Percentiles rank a stretch among this genome's conserved stretches.
Evolutionary conservation across 2,329 filamentous ascomycete genomes (phyloP).

Genomic region (Onygenales sp.): DNA sequence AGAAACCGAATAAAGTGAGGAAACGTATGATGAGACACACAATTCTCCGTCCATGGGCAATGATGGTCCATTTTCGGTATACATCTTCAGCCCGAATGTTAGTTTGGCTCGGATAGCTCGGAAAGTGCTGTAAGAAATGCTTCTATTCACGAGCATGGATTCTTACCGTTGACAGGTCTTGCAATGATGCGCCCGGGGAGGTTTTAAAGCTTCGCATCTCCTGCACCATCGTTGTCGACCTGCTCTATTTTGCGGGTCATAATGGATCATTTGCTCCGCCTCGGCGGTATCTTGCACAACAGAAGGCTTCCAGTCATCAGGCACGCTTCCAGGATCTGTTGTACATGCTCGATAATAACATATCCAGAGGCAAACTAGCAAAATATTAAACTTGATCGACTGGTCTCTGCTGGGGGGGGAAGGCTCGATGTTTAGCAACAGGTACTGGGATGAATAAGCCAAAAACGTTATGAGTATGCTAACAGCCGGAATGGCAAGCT

Average conservation of each 20-base stretch:
- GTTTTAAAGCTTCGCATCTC: conserved; percentile 52
- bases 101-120: conserved; percentile 8
- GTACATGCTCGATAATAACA: conserved; percentile 51
- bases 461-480: conserved; percentile 49
- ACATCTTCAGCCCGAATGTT: conserved; percentile 33
- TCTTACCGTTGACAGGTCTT: conserved; percentile 50
- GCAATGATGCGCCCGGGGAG: conserved; percentile 56
- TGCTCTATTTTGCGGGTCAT: not conserved
- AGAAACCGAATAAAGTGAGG: conserved; percentile 58
- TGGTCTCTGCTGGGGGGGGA: conserved; percentile 41
- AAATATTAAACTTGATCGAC: conserved; percentile 44
- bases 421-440: conserved; percentile 47
- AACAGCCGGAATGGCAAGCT: conserved; percentile 46
- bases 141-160: not conserved
- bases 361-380: conserved; percentile 47
- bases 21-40: conserved; percentile 56
- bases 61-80: conserved; percentile 60
- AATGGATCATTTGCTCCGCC: conserved; percentile 7
- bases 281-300: not conserved
- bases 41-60: conserved; percentile 58
- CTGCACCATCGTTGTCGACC: conserved; percentile 47
- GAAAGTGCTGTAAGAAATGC: not conserved
- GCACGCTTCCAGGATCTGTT: conserved; percentile 49
- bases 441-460: conserved; percentile 50
- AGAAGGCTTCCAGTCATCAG: conserved; percentile 29